Evolutionary conservation across 768 basidiomycete species (phyloP), one percentile per base, ranked within the genome.

Genomic region (Botryobasidium botryosum): DNA sequence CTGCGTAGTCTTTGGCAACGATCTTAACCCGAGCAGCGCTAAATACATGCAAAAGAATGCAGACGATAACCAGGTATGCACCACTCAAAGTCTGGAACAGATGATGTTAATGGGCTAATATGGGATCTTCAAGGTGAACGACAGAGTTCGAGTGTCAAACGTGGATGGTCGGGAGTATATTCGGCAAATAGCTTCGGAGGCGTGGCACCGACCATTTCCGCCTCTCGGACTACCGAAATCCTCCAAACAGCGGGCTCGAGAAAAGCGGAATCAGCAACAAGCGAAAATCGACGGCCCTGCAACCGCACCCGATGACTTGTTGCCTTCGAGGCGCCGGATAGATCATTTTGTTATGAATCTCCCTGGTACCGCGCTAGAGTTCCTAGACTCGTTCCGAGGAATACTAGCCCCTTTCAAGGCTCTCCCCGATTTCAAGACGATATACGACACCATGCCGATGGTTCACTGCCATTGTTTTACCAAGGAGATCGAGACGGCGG

Each of bases 391-490:
- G 1, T 94, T 86, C 65, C 71, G 73, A 3, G 88, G 87, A 1
- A 68, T 82, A 47, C 68, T 85, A 39, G 56, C 62, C 4, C 56
- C 65, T 3, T 52, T 65, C 20, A 61, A 53, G 56, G 66, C 56
- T 33, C 53, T 68, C 45, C 61, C 64, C 52, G 64, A 65, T 52
- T 64, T 73, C 42, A 71, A 72, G 58, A 63, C 64, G 4, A 62
- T 68, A 50, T 64, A 63, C 52, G 56, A 57, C 2, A 49, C 57
- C 46, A 77, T 92, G 78, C 92, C 94, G 2, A 74, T 86, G 70
- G 69, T 99, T 13, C 94, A 99, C 57, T 91, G 86, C 52, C 79
- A 99, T 59, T 96, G 91, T 63, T 99, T 99, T 62, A 88, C 90
- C 24, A 75, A 85, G 44, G 86, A 90, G 59, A 52, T 77, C 18